phyloP scores from a whole-genome alignment of 257 asterid species.

The Ocimum tenuiflorum region DNA sequence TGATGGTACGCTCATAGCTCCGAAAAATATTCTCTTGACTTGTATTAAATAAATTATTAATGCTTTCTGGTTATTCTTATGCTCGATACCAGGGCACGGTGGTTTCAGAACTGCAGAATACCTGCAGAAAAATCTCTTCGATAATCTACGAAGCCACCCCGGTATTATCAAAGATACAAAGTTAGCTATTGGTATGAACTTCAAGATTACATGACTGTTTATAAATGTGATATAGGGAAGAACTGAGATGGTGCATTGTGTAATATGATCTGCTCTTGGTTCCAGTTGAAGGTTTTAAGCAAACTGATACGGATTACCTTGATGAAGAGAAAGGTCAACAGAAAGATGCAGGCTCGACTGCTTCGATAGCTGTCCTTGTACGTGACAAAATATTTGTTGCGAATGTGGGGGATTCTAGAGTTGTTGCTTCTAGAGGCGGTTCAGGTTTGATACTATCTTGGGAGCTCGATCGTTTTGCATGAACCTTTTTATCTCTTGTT shows the following conservation, averaged over 20 bases:
- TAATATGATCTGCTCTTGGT: slow-evolving; percentile 20
- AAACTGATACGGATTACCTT: slow-evolving; percentile 63
- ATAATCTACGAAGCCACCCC: slow-evolving; percentile 63
- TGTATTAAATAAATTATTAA: neutral
- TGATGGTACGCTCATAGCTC: slow-evolving; percentile 36
- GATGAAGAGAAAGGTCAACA: slow-evolving; percentile 56
- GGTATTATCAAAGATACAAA: slow-evolving; percentile 55
- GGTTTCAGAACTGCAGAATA: slow-evolving; percentile 74
- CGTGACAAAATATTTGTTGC: slow-evolving; percentile 61
- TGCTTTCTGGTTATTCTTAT: neutral
- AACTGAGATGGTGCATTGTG: neutral
- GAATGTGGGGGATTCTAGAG: slow-evolving; percentile 82
- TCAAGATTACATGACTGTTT: neutral
- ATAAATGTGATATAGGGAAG: neutral
- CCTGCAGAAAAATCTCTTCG: slow-evolving; percentile 66
- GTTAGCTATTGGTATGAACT: slow-evolving; percentile 59
- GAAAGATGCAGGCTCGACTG: slow-evolving; percentile 84
- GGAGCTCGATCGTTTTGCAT: neutral
- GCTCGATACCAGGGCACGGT: slow-evolving; percentile 57
- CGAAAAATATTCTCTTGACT: neutral
- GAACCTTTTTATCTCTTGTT: neutral
- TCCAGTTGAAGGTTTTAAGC: slow-evolving; percentile 65
- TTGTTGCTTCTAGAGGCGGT: slow-evolving; percentile 71
- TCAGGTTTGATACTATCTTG: slow-evolving; percentile 41
- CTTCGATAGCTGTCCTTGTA: slow-evolving; percentile 66